phyloP scores from a whole-genome alignment of 768 basidiomycete genomes.

The Coprinopsis sp. region DNA sequence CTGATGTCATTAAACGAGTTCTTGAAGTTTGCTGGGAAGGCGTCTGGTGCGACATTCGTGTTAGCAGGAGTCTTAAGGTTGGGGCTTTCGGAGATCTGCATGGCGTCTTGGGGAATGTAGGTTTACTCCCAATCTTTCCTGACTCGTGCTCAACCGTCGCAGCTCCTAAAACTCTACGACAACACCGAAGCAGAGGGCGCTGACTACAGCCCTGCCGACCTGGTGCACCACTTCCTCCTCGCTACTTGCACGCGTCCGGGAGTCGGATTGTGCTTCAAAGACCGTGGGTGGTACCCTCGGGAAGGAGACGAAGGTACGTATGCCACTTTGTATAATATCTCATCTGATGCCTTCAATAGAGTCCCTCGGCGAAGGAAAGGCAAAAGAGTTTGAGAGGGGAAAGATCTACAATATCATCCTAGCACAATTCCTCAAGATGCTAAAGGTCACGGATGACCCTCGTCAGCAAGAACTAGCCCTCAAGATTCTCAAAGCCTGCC shows the following conservation, averaged over 20 bases:
- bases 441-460: slow-evolving; percentile 87
- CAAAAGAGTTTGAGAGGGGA: slow-evolving; percentile 10
- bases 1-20: slow-evolving; percentile 52
- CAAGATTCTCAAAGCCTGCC: slow-evolving; percentile 77
- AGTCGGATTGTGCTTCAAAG: slow-evolving; percentile 80
- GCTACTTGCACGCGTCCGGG: slow-evolving; percentile 81
- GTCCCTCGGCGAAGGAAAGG: neutral
- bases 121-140: slow-evolving; percentile 46
- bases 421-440: slow-evolving; percentile 60
- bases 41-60: slow-evolving; percentile 67
- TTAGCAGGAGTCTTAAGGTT: slow-evolving; percentile 70
- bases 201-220: slow-evolving; percentile 65
- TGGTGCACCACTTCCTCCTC: slow-evolving; percentile 84
- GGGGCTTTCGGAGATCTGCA: slow-evolving; percentile 42
- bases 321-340: slow-evolving; percentile 7
- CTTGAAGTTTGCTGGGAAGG: slow-evolving; percentile 75
- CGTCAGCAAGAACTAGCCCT: slow-evolving; percentile 81
- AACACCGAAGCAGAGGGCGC: slow-evolving; percentile 46
- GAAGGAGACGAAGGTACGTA: slow-evolving; percentile 43
- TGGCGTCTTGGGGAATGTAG: slow-evolving; percentile 36
- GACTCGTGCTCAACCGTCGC: neutral
- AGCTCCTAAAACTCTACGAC: slow-evolving; percentile 77
- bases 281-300: slow-evolving; percentile 88
- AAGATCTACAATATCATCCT: slow-evolving; percentile 83
- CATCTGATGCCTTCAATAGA: slow-evolving; percentile 2